phyloP scores from a whole-genome alignment of 73 alveolate species.

The Paramecium caudatum region DNA sequence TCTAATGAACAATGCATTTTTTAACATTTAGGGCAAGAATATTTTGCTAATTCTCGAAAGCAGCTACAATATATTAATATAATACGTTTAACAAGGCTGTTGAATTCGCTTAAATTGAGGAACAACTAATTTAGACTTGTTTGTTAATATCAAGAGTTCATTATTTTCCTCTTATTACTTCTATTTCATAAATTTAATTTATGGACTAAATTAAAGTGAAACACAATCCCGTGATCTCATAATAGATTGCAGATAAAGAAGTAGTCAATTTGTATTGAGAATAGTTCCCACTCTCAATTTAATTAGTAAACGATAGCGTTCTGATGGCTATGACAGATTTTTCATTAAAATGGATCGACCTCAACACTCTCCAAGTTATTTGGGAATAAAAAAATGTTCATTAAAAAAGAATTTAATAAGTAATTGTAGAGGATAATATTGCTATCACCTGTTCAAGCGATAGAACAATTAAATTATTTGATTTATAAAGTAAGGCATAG shows the following conservation, averaged over 20 bases:
- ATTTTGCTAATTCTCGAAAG: background rate
- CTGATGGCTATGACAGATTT: constrained; percentile 59
- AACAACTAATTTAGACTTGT: background rate
- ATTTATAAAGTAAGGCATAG: background rate
- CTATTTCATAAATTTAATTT: constrained; percentile 57
- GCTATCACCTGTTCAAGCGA: constrained; percentile 56
- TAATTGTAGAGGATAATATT: constrained; percentile 26
- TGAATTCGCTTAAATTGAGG: background rate
- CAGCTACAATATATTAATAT: background rate
- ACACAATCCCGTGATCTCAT: constrained; percentile 15
- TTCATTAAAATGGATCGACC: constrained; percentile 56
- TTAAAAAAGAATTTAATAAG: constrained; percentile 35
- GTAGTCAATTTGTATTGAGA: background rate
- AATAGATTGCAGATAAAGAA: constrained; percentile 50
- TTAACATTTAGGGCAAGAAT: constrained; percentile 55
- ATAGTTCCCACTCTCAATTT: constrained; percentile 38
- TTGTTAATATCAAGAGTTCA: background rate
- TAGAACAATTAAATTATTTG: constrained; percentile 48
- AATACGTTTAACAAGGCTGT: background rate
- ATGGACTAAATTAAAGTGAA: constrained; percentile 46
- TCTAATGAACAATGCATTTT: background rate
- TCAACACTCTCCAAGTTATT: background rate
- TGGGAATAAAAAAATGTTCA: constrained; percentile 24
- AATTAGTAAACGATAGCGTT: background rate
- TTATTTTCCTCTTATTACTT: constrained; percentile 1